phyloP scores from a whole-genome alignment of 1,284 basidiomycete species.

The Rhodotorula sp. region DNA sequence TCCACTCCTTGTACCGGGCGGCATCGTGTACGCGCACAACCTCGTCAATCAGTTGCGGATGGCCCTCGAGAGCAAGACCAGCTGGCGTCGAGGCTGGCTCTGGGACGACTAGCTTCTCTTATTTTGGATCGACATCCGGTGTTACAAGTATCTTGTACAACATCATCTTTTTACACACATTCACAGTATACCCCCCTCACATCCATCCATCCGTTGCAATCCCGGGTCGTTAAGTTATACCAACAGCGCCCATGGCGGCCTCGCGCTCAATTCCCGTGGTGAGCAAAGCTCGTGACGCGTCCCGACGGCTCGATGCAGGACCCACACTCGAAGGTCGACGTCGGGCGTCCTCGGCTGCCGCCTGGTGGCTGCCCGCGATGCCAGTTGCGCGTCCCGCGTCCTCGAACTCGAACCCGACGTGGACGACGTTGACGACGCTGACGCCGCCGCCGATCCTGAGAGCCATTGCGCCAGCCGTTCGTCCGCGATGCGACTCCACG shows the following conservation, averaged over 20 bases:
- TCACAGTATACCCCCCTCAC: not conserved
- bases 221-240: not conserved
- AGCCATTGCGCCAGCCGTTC: not conserved
- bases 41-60: slow-evolving; percentile 41
- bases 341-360: not conserved
- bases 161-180: not conserved
- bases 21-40: slow-evolving; percentile 37
- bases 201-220: not conserved
- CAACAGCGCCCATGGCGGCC: not conserved
- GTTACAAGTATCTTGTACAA: not conserved
- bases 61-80: slow-evolving; percentile 25
- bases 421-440: not conserved
- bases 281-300: not conserved
- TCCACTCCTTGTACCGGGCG: slow-evolving; percentile 38
- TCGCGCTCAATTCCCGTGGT: not conserved
- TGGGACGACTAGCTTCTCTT: slow-evolving; percentile 8
- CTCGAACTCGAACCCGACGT: too few relatives aligned
- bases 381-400: not conserved
- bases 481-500: not conserved
- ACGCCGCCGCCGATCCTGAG: not conserved
- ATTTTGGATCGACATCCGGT: not conserved
- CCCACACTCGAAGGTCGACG: not conserved
- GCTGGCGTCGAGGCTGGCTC: slow-evolving; percentile 30
- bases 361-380: not conserved
- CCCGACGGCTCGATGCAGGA: not conserved